Conservation (phyloP, 352 stramenopile genomes). For the Globisporangium spiculum region DNA sequence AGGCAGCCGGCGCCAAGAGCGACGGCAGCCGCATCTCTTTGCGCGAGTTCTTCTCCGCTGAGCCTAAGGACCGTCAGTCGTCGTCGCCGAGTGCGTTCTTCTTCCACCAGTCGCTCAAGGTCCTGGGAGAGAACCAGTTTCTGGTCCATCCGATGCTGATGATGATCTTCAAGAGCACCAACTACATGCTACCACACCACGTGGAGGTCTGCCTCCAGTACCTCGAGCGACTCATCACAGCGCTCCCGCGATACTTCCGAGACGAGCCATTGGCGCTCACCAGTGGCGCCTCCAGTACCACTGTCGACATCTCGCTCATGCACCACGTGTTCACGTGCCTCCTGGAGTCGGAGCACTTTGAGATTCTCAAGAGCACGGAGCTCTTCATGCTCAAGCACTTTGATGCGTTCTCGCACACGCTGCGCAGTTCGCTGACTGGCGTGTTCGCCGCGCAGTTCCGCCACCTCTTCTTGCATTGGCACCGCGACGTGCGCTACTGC, state of each 20-base stretch:
- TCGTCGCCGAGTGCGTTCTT: conserved; percentile 38
- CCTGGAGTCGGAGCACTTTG: conserved; percentile 68
- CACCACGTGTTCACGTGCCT: conserved; percentile 55
- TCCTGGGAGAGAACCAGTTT: conserved; percentile 45
- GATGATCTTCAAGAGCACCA: conserved; percentile 56
- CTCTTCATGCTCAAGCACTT: conserved; percentile 75
- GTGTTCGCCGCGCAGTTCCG: conserved; percentile 53
- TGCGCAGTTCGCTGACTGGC: conserved; percentile 51
- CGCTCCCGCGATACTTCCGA: conserved; percentile 64
- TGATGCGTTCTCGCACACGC: conserved; percentile 36
- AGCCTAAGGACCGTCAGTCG: conserved; percentile 22
- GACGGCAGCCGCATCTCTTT: not conserved
- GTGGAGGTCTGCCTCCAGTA: conserved; percentile 70
- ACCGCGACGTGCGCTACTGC: conserved; percentile 81
- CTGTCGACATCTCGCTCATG: conserved; percentile 37
- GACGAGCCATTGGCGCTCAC: conserved; percentile 20
- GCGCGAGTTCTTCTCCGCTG: conserved; percentile 41
- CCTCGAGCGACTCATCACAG: conserved; percentile 48
- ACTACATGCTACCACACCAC: conserved; percentile 67
- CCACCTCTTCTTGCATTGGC: conserved; percentile 78
- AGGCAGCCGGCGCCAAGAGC: conserved; percentile 30
- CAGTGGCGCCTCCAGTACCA: conserved; percentile 15
- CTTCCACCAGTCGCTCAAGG: conserved; percentile 45
- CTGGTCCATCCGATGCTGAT: conserved; percentile 64
- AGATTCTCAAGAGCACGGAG: conserved; percentile 63